Percentiles rank a stretch among this genome's conserved stretches.
phyloP scores from a whole-genome alignment of 495 filamentous ascomycete species.

The Amniculicola lignicola region DNA sequence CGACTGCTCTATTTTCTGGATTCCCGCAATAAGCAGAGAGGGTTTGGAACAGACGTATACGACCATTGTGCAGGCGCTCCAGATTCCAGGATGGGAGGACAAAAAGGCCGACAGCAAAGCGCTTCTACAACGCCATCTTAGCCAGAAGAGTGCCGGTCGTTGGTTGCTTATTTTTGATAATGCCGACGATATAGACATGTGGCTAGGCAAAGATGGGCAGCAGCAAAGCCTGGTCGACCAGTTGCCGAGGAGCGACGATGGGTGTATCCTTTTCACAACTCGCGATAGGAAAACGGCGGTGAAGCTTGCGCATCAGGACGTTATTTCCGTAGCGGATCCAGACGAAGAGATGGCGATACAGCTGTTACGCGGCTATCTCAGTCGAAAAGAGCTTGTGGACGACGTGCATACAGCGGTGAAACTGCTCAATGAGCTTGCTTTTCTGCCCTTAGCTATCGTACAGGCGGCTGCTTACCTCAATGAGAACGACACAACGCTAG shows the following conservation, averaged over 20 bases:
- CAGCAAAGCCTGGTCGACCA: not conserved
- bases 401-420: no score
- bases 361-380: conserved; percentile 5
- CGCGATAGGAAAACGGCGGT: conserved; percentile 6
- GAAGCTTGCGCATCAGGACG: conserved; percentile 2
- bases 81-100: conserved; percentile 27
- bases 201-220: not conserved
- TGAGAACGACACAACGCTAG: not conserved
- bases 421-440: conserved; percentile 8
- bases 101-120: conserved; percentile 32
- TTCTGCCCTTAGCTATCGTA: conserved; percentile 22
- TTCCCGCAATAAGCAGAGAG: conserved; percentile 20
- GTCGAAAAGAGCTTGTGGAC: not conserved
- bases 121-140: conserved; percentile 39
- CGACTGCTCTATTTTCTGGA: conserved; percentile 27
- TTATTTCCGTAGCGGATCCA: conserved; percentile 6
- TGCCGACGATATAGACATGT: conserved; percentile 24
- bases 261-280: conserved; percentile 20
- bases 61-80: conserved; percentile 38
- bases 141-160: conserved; percentile 19
- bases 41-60: conserved; percentile 48
- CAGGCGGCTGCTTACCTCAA: conserved; percentile 30
- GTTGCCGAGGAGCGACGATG: conserved; percentile 4
- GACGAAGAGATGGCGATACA: not conserved
- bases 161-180: conserved; percentile 37